phyloP scores from a whole-genome alignment of 129 eudicot species.

The Lactuca sativa region DNA sequence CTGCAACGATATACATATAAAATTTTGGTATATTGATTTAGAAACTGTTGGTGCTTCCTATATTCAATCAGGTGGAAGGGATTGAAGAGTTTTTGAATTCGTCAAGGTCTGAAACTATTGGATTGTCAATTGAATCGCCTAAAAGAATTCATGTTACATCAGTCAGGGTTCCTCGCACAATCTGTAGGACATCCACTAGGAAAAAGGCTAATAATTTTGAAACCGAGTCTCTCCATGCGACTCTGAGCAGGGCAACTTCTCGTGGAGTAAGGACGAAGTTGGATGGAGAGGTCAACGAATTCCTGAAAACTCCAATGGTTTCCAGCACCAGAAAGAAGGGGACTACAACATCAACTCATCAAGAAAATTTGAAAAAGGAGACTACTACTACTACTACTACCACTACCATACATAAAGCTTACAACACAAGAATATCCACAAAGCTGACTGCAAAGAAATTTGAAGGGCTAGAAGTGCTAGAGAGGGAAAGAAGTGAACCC shows the following conservation, averaged over 20 bases:
- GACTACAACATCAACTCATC: background rate
- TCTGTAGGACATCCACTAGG: constrained; percentile 35
- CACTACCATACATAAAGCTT: constrained; percentile 13
- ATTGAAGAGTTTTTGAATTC: background rate
- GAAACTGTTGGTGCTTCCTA: background rate
- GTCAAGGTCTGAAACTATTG: constrained; percentile 26
- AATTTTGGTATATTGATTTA: background rate
- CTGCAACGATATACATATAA: no score
- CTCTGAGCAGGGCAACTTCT: constrained; percentile 31
- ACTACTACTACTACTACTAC: background rate
- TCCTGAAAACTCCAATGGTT: constrained; percentile 27
- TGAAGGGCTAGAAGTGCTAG: constrained; percentile 3
- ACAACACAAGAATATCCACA: constrained; percentile 26
- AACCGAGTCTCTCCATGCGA: constrained; percentile 17
- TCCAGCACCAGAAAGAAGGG: constrained; percentile 36
- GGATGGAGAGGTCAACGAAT: constrained; percentile 25
- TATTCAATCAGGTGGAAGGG: constrained; percentile 55
- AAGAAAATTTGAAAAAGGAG: constrained; percentile 27
- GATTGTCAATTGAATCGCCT: constrained; percentile 51
- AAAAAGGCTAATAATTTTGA: constrained; percentile 19
- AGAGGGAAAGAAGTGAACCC: constrained; percentile 11
- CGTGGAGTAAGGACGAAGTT: constrained; percentile 33
- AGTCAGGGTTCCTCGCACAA: constrained; percentile 38
- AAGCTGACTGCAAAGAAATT: constrained; percentile 41
- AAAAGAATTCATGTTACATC: constrained; percentile 27